Evolutionary conservation across 2,329 filamentous ascomycete genomes (phyloP), one percentile per base, ranked within the genome.

Genomic region (Periconia sp.): DNA sequence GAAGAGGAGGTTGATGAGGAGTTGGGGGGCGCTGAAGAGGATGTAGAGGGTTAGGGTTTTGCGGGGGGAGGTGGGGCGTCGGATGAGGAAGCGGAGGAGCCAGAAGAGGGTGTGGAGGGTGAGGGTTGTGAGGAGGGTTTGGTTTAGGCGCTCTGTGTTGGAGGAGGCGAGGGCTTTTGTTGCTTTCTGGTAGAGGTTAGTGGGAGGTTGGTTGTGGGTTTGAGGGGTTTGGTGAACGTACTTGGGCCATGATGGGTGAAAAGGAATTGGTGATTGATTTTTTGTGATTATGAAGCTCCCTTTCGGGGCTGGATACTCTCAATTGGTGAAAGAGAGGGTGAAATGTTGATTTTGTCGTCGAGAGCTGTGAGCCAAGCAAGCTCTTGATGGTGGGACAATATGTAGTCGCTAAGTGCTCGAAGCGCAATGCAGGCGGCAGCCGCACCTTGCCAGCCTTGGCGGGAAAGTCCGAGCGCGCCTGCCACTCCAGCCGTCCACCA

Each of bases 1-100:
- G 57, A 99, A 87, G 65, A 91, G 87, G 69, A 90, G 89, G 73
- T 97, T 86, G 76, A 94, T 91, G 63, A 88, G 69, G 49, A 96
- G 81, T 49, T 88, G 86, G 0, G 94, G 94, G 0, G 83, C 72
- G 2, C 89, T 91, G 59, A 97, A 78, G 41, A 92, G 57, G 54
- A 85, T 70, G 75, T 96, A 99, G 55, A 85, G 79, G 48, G 86
- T 74, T 19, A 86, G 70, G 13, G 80, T 77, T 44, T 73, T 73
- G 27, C 70, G 71, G 31, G 71, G 72, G 56, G 86, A 88, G 33
- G 83, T 80, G 55, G 81, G 79, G 67, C 88, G 82, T 71, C 90
- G 77, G 68, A 89, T 65, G 50, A 84, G 63, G 64, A 88, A 81
- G 73, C 89, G 85, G 55, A 88, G 82, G 48, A 91, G 69, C 54